phyloP scores from a whole-genome alignment of 2,329 filamentous ascomycete genomes.

The Erysiphe neolycopersici region DNA sequence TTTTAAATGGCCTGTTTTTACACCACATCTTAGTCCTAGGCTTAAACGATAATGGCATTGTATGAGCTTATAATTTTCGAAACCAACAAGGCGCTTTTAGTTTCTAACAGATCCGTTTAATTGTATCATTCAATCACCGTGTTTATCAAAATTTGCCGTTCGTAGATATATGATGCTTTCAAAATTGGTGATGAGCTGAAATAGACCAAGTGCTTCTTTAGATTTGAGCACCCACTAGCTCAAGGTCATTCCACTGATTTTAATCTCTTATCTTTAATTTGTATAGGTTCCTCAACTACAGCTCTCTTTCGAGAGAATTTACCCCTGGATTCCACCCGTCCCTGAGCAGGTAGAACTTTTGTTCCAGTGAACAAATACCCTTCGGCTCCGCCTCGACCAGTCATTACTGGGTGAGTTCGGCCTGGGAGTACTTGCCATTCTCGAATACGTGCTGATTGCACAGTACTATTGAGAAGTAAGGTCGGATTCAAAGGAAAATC shows the following conservation, averaged over 20 bases:
- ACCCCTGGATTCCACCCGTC: constrained; percentile 59
- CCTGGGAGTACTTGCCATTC: constrained; percentile 81
- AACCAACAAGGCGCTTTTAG: too few relatives aligned
- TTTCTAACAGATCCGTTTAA: too few relatives aligned
- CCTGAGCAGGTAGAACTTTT: constrained; percentile 53
- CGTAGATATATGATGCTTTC: too few relatives aligned
- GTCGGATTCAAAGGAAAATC: constrained; percentile 80
- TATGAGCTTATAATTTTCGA: too few relatives aligned
- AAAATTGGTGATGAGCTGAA: too few relatives aligned
- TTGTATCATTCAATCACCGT: too few relatives aligned
- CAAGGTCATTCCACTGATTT: not conserved
- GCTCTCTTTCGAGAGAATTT: constrained; percentile 22
- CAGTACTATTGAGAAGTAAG: constrained; percentile 46
- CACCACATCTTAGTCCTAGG: too few relatives aligned
- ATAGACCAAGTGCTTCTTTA: too few relatives aligned
- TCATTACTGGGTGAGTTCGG: constrained; percentile 87
- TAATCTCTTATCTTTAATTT: not conserved
- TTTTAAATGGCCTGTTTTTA: too few relatives aligned
- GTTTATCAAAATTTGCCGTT: too few relatives aligned
- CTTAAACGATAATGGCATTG: too few relatives aligned
- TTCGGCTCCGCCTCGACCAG: constrained; percentile 58
- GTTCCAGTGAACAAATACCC: constrained; percentile 74
- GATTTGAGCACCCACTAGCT: too few relatives aligned
- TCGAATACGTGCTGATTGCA: constrained; percentile 58
- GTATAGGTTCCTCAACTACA: not conserved